Base-by-base conservation (phyloP, 2,329 filamentous ascomycete species). In the Stachybotrys echinatus region DNA sequence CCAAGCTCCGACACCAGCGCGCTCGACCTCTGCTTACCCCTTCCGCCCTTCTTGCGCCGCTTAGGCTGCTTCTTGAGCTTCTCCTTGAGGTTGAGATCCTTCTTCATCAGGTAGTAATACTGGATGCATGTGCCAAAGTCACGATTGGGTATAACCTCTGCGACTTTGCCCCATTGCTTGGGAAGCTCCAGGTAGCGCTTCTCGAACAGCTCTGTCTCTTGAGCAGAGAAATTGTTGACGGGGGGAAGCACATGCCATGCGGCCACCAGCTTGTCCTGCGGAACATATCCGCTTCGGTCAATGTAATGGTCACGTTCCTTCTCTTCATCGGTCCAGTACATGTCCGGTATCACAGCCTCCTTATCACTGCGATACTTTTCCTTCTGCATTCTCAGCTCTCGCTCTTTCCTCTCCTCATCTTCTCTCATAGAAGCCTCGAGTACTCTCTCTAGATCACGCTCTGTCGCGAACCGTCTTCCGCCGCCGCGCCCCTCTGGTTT, bases 51-150 rank as follows among this genome's bases (percentile, higher is more conserved):
- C 70, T 78, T 81, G 53, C 79, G 73, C 60, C 76, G 74, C 64
- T 76, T 81, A 51, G 76, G 81, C 66, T 80, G 83, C 68, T 76
- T 83, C 66, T 81, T 85, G 23, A 87, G 75, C 67, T 88, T 89
- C 61, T 89, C 86, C 64, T 92, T 90, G 53, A 92, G 84, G 54
- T 88, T 85, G 40, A 84, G 79, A 44, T 84, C 77, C 69, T 86
- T 87, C 70, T 84, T 94, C 63, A 86, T 88, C 54, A 88, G 76
- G 66, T 94, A 94, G 68, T 94, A 94, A 66, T 92, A 90, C 62
- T 90, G 86, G 58, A 94, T 94, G 66, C 87, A 90, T 44, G 88
- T 81, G 55, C 87, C 85, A 66, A 89, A 91, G 59, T 88, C 84
- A 21, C 88, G 82, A 23, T 79, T 75, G 1, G 80, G 78, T 6